Percentiles rank a stretch among this genome's conserved stretches.
phyloP scores from a whole-genome alignment of 2,329 filamentous ascomycete species.

The Colletotrichum spinosum region DNA sequence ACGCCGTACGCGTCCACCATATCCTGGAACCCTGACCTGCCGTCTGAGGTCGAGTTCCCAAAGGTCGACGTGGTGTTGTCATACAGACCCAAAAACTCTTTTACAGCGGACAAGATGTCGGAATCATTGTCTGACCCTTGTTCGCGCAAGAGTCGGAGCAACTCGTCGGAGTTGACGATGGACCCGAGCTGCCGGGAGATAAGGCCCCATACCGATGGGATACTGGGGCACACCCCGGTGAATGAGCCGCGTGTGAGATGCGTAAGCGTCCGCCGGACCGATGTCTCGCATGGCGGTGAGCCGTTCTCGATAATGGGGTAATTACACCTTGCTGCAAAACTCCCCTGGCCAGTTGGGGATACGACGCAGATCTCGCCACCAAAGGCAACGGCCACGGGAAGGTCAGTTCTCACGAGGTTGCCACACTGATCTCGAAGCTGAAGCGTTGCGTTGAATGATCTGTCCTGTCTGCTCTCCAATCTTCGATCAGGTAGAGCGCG shows the following conservation, averaged over 20 bases:
- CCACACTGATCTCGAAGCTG: slow-evolving; percentile 51
- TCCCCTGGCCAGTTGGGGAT: slow-evolving; percentile 6
- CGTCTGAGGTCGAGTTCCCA: slow-evolving; percentile 39
- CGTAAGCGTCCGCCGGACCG: slow-evolving; percentile 47
- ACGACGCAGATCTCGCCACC: slow-evolving; percentile 46
- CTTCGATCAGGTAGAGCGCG: too few species aligned
- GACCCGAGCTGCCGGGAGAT: slow-evolving; percentile 45
- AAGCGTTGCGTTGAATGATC: slow-evolving; percentile 46
- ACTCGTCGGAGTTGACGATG: slow-evolving; percentile 27
- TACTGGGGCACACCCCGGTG: slow-evolving; percentile 48
- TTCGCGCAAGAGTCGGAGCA: slow-evolving; percentile 29
- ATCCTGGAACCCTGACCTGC: slow-evolving; percentile 41
- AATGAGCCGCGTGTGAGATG: slow-evolving; percentile 50
- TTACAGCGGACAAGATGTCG: slow-evolving; percentile 8
- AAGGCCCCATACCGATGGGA: slow-evolving; percentile 47
- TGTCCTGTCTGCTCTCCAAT: slow-evolving; percentile 19
- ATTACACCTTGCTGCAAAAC: slow-evolving; percentile 46
- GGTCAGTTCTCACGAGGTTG: slow-evolving; percentile 42
- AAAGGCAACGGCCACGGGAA: slow-evolving; percentile 46
- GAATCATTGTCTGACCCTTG: slow-evolving; percentile 9
- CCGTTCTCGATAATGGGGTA: slow-evolving; percentile 49
- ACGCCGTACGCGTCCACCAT: slow-evolving; percentile 49
- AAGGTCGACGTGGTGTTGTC: slow-evolving; percentile 43
- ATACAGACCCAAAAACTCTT: slow-evolving; percentile 34
- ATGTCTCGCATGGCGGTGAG: slow-evolving; percentile 44